Evolutionary conservation across 148 eudicot species (phyloP), one percentile per base, ranked within the genome.

Genomic region (Rhododendron ovatum): DNA sequence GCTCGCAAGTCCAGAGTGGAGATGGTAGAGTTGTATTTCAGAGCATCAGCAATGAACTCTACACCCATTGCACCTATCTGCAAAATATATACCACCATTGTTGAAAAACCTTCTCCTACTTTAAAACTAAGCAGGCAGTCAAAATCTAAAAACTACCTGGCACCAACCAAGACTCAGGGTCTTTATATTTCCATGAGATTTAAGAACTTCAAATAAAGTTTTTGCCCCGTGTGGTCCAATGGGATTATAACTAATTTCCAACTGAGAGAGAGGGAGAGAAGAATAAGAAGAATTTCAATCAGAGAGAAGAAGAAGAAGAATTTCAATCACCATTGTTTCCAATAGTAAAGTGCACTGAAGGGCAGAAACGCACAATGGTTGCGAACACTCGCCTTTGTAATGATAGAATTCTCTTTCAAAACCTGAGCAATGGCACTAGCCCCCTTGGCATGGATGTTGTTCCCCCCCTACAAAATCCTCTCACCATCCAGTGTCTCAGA

Each of bases 191-290:
- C 99, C 99, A 88, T 94, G 94, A 89, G 95, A 95, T 88, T 96
- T 96, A 73, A 96, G 99, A 86, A 96, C 93, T 71, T 96, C 98
- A 73, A 93, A 93, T 88, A 96, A 88, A 67, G 98, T 95, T 89
- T 96, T 96, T 51, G 94, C 98, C 78, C 98, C 99, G 86, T 96
- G 98, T 82, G 98, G 98, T 86, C 99, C 99, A 82, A 96, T 92
- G 77, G 98, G 98, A 92, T 96, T 96, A 89, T 96, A 96, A 82
- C 95, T 93, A 84, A 94, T 78, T 74, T 96, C 98, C 93, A 96
- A 89, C 98, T 96, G 91, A 26, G 53, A 63, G 73, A 74, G 83
- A 74, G 74, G 77, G 86, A 86, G 41, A 86, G 79, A 84, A 6
- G 1, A 41, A 41, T 41, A 41, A 41, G 45, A 41, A 39, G 39